A percentile compares a stretch with the other conserved stretches of the same genome.
Evolutionary conservation across 352 stramenopile species (phyloP).

Genomic region (Phytophthora pseudosyringae): DNA sequence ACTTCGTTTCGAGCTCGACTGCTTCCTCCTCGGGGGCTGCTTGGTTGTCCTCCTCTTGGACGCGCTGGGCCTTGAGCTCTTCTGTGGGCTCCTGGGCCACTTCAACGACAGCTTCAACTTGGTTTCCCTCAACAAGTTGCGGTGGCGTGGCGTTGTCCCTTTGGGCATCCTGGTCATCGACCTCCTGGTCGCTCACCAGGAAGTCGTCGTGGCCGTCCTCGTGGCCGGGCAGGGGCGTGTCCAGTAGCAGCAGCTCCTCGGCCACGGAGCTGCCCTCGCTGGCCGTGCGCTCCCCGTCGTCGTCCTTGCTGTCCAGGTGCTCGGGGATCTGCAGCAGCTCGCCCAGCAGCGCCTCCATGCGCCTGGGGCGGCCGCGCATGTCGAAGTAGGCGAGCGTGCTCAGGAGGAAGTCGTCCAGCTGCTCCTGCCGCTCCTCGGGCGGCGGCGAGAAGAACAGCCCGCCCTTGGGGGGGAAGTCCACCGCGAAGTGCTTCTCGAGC

Average conservation of each 20-base stretch:
- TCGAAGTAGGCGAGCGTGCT: conserved; percentile 61
- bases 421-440: conserved; percentile 59
- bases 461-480: conserved; percentile 71
- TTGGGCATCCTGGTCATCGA: conserved; percentile 13
- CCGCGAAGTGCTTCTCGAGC: conserved; percentile 57
- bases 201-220: conserved; percentile 12
- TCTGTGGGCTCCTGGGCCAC: neutral
- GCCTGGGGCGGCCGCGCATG: conserved; percentile 43
- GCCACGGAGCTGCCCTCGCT: conserved; percentile 42
- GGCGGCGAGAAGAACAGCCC: conserved; percentile 64
- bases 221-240: conserved; percentile 29
- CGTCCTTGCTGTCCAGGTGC: conserved; percentile 39
- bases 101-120: conserved; percentile 27
- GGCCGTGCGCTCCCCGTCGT: conserved; percentile 39
- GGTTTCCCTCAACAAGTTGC: conserved; percentile 1
- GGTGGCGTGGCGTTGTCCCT: neutral
- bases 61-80: neutral
- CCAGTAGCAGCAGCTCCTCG: conserved; percentile 36
- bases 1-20: conserved; percentile 11
- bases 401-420: conserved; percentile 72
- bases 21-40: neutral
- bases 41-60: neutral
- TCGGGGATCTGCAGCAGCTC: conserved; percentile 63
- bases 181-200: conserved; percentile 15
- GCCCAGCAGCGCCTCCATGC: conserved; percentile 53